Evolutionary conservation across 148 eudicot species (phyloP).

Genomic region (Chenopodium album): DNA sequence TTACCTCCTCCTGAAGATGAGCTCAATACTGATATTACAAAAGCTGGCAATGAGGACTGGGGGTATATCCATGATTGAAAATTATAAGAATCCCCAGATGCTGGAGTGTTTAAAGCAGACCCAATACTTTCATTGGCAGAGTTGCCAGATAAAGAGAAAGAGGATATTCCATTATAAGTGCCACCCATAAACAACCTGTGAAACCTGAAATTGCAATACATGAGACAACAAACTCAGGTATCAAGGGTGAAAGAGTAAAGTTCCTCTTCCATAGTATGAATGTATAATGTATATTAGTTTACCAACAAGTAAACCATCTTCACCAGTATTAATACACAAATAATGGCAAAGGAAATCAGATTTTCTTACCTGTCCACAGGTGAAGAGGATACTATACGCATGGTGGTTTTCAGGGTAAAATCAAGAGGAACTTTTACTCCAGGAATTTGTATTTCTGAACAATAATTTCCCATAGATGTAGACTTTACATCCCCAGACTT

Average conservation of each 20-base stretch:
- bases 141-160: slow-evolving; percentile 31
- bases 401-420: slow-evolving; percentile 74
- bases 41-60: slow-evolving; percentile 78
- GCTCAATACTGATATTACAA: slow-evolving; percentile 62
- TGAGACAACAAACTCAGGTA: slow-evolving; percentile 1
- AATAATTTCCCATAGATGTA: slow-evolving; percentile 31
- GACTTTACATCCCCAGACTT: slow-evolving; percentile 35
- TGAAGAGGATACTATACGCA: slow-evolving; percentile 72
- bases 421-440: slow-evolving; percentile 67
- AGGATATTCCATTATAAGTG: slow-evolving; percentile 41
- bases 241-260: background rate
- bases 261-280: background rate
- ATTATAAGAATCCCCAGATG: slow-evolving; percentile 29
- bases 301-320: background rate
- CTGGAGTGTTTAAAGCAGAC: slow-evolving; percentile 17
- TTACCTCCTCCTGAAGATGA: slow-evolving; percentile 69
- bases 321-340: slow-evolving; percentile 1
- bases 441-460: slow-evolving; percentile 56
- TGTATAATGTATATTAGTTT: background rate
- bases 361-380: slow-evolving; percentile 69
- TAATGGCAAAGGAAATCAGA: slow-evolving; percentile 11
- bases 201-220: slow-evolving; percentile 55
- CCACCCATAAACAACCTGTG: slow-evolving; percentile 65
- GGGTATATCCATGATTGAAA: slow-evolving; percentile 89
- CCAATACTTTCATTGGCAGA: slow-evolving; percentile 26